Evolutionary conservation across 495 filamentous ascomycete species (phyloP), one percentile per base, ranked within the genome.

Genomic region (Margaritispora aquatica): DNA sequence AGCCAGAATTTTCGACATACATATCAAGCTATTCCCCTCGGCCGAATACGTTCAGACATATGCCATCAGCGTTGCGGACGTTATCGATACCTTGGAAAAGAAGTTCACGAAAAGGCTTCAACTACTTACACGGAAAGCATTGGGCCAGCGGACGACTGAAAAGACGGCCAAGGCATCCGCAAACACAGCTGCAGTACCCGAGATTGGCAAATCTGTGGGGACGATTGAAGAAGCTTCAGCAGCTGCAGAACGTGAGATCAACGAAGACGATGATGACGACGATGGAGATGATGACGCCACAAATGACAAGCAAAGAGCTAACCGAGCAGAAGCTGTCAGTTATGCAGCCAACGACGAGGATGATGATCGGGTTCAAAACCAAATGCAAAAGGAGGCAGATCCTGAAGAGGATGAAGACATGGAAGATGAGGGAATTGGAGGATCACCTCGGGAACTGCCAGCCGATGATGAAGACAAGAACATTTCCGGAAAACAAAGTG

Each of bases 271-370:
- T 47, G 83, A 86, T 55, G 82, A 86, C 48, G 88, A 89, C 46
- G 90, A 88, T 50, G 88, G 82, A 13, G 89, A 89, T 56, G 91
- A 88, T 59, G 93, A 97, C 69, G 91, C 91, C 49, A 96, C 94
- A 29, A 83, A 84, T 55, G 83, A 85, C 57, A 89, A 90, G 71
- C 81, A 86, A 64, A 80, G 77, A 55, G 81, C 84, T 17, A 92
- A 94, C 69, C 81, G 87, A 49, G 72, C 75, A 48, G 88, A 96
- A 72, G 88, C 85, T 31, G 83, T 92, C 8, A 90, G 88, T 13
- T 98, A 97, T 68, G 95, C 88, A 36, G 91, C 81, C 7, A 91
- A 91, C 27, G 93, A 97, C 66, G 93, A 96, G 27, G 95, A 89
- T 5, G 94, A 98, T 69, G 84, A 92, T 62, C 84, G 73, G 20